Base-by-base conservation (phyloP, 805 yeast species). In the Tetrapisispora phaffii region DNA sequence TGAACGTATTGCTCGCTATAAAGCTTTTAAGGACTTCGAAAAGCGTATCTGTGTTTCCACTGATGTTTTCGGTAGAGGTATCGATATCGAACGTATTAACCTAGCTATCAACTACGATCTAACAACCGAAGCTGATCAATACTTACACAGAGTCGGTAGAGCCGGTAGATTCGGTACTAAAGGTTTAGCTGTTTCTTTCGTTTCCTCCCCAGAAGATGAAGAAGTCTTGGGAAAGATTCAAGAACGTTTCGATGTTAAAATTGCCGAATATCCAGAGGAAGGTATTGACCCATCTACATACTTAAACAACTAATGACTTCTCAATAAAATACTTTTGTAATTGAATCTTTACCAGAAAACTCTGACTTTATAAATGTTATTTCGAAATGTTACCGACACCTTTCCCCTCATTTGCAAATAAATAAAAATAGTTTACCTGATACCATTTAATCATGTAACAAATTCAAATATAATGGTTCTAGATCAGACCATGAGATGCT, bases 111-210 rank as follows among this genome's bases (percentile, higher is more conserved):
- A 90, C 76, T 90, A 90, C 70, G 98, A 90, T 71, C 73, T 90
- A 74, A 96, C 98, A 58, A 74, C 70, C 54, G 97, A 89, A 73
- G 96, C 97, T 53, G 97, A 90, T 70, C 97, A 93, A 71, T 90
- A 93, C 71, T 79, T 90, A 66, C 98, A 90, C 75, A 87, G 98
- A 75, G 98, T 90, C 52, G 98, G 98, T 65, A 88, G 98, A 80
- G 98, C 98, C 56, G 98, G 98, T 72, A 89, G 98, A 78, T 90
- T 90, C 61, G 98, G 98, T 75, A 90, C 98, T 65, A 90, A 90
- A 74, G 98, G 98, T 73, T 80, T 93, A 59, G 95, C 97, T 44
- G 77, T 93, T 47, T 86, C 96, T 35, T 85, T 90, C 54, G 93
- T 93, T 45, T 75, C 93, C 36, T 75, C 81, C 47, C 84, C 80